These are phyloP conservation scores for Ogataea nakhonphanomensis DNA, from an alignment of 805 yeast species.

Conservation along the genomic window DNA sequence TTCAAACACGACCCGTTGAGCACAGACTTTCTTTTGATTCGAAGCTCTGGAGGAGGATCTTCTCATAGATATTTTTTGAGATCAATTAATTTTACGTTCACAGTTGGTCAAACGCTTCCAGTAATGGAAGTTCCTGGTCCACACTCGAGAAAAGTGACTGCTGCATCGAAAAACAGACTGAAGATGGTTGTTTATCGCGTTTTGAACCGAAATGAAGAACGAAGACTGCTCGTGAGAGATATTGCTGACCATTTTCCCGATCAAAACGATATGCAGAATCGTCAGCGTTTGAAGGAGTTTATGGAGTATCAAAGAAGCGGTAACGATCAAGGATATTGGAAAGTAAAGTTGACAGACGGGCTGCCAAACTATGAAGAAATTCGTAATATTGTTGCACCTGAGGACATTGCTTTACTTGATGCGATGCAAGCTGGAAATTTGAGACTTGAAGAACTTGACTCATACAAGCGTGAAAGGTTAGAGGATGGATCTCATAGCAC, in stretches of 20 bases:
- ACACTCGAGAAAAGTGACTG: slow-evolving; percentile 91
- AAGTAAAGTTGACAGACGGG: slow-evolving; percentile 63
- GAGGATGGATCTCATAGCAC: slow-evolving; percentile 17
- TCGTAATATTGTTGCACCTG: slow-evolving; percentile 84
- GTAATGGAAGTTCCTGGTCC: slow-evolving; percentile 97
- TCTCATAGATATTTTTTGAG: slow-evolving; percentile 65
- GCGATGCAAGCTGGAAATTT: slow-evolving; percentile 95
- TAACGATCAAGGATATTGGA: slow-evolving; percentile 94
- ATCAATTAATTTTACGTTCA: slow-evolving; percentile 66
- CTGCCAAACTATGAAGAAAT: slow-evolving; percentile 75
- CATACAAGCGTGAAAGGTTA: slow-evolving; percentile 41
- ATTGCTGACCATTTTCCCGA: slow-evolving; percentile 93
- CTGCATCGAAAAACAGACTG: slow-evolving; percentile 84
- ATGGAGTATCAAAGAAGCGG: slow-evolving; percentile 97
- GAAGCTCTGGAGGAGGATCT: slow-evolving; percentile 78
- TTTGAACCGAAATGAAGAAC: slow-evolving; percentile 67
- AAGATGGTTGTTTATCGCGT: slow-evolving; percentile 92
- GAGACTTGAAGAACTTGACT: slow-evolving; percentile 74
- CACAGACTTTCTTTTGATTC: slow-evolving; percentile 79
- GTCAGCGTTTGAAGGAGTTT: slow-evolving; percentile 92
- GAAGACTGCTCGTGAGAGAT: slow-evolving; percentile 79
- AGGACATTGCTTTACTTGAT: slow-evolving; percentile 81
- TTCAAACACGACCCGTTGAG: slow-evolving; percentile 75
- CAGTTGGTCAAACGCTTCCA: slow-evolving; percentile 91
- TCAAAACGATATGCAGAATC: slow-evolving; percentile 94